phyloP scores from a whole-genome alignment of 2,329 filamentous ascomycete genomes.

The Diaporthe australafricana region DNA sequence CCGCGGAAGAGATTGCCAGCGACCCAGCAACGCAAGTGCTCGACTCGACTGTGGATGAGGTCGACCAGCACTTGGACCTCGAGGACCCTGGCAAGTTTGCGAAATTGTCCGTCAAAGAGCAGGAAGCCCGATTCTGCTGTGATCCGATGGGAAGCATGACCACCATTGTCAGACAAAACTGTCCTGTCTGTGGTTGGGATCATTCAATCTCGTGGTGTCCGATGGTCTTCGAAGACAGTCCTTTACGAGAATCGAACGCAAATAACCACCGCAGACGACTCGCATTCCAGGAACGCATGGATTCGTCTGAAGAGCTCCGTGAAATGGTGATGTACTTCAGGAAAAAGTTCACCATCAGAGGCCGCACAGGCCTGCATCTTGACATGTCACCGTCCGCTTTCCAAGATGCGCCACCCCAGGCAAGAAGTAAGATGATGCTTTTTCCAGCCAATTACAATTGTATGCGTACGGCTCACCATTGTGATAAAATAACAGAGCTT shows the following conservation, averaged over 20 bases:
- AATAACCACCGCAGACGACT: too few species aligned
- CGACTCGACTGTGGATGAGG: neutral
- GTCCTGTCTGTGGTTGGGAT: neutral
- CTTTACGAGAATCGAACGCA: rapidly evolving
- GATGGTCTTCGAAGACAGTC: neutral
- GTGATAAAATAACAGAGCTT: too few species aligned
- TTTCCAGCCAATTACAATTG: neutral
- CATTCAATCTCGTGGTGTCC: neutral
- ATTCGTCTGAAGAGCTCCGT: neutral
- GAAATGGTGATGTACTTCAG: neutral
- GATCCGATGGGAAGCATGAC: rapidly evolving
- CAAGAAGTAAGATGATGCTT: neutral
- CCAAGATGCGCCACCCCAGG: neutral
- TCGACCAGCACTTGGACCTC: neutral
- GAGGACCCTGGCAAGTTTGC: neutral
- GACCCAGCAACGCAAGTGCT: neutral
- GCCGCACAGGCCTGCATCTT: too few species aligned
- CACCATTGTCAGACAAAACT: rapidly evolving
- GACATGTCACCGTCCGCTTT: rapidly evolving
- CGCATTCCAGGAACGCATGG: neutral
- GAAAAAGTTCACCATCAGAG: neutral
- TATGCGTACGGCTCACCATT: neutral
- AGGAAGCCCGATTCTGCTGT: neutral
- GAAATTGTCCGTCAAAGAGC: neutral
- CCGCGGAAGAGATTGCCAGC: neutral